Evolutionary conservation across 257 asterid genomes (phyloP), one percentile per base, ranked within the genome.

Genomic region (Cordia subcordata): DNA sequence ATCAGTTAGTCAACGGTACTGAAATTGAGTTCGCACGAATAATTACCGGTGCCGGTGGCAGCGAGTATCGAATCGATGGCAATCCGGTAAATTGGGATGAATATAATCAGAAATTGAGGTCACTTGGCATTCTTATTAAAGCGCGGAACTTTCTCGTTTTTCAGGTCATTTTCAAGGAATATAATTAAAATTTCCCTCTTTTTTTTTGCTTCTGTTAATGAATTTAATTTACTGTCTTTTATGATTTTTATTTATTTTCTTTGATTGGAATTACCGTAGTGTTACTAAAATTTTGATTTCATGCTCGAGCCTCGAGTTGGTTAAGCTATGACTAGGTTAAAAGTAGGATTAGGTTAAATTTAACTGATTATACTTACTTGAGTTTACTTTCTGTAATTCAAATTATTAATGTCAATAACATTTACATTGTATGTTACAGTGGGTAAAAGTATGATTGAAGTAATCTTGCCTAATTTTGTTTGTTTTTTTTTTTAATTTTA

Each of bases 131-230:
- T 58, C 94, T 92, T 5, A 95, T 92, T 49, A 92, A 92, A 72
- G 95, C 96, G 21, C 85, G 98, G 35, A 92, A 92, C 84, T 92
- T 92, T 80, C 87, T 92, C 38, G 98, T 92, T 64, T 92, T 92
- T 77, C 98, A 92, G 98, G 98, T 88, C 11, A 1, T 33, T 44
- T 51, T 21, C 60, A 21, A 37, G 27, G 35, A 27, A 3, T 27
- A 27, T 27, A 27, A 27, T 27, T 38, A 1, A 17, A 2, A 4
- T 12, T 44, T 20, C 13, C 0, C 13, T 33, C 12, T 20, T n/a
- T 15, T 53, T 19, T 53, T 53, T 11, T 16, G 10, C 10, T 33
- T 57, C 10, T 35, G 45, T 17, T 57, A 53, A 53, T 8, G 35
- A 27, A 27, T 27, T 27, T 27, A 27, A 6, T 27, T 27, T 27